Percentiles rank a stretch among this genome's conserved stretches.
phyloP scores from a whole-genome alignment of 441 rosid species.

The Gossypium davidsonii region DNA sequence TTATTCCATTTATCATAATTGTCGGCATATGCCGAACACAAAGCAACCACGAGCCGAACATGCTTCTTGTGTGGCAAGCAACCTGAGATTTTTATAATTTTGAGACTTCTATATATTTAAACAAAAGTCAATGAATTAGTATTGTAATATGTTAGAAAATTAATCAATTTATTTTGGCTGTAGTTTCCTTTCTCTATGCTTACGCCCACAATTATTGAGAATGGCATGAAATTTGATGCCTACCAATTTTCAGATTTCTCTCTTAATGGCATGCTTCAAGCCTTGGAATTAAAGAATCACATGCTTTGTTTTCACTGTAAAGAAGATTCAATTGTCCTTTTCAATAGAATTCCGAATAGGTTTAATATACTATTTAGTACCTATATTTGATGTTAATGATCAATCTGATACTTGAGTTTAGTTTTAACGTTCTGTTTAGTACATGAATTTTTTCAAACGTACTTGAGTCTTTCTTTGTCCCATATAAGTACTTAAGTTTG shows the following conservation, averaged over 20 bases:
- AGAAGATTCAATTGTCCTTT: too few species aligned
- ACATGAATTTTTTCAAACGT: too few species aligned
- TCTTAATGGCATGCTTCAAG: neutral
- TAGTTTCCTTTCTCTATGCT: neutral
- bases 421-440: too few species aligned
- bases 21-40: neutral
- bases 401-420: too few species aligned
- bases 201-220: neutral
- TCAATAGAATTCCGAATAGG: too few species aligned
- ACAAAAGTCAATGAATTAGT: neutral
- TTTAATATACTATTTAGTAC: too few species aligned
- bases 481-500: too few species aligned
- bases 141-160: neutral
- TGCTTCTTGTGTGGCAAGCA: neutral
- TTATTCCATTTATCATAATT: neutral
- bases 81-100: neutral
- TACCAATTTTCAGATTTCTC: neutral
- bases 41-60: neutral
- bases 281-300: neutral
- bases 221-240: constrained; percentile 1
- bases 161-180: neutral
- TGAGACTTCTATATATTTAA: neutral
- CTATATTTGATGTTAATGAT: too few species aligned
- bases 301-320: neutral
- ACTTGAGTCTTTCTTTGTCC: too few species aligned